These are phyloP conservation scores for Euphorbia celastroides DNA, from an alignment of 441 rosid genomes.

Conservation along the genomic window DNA sequence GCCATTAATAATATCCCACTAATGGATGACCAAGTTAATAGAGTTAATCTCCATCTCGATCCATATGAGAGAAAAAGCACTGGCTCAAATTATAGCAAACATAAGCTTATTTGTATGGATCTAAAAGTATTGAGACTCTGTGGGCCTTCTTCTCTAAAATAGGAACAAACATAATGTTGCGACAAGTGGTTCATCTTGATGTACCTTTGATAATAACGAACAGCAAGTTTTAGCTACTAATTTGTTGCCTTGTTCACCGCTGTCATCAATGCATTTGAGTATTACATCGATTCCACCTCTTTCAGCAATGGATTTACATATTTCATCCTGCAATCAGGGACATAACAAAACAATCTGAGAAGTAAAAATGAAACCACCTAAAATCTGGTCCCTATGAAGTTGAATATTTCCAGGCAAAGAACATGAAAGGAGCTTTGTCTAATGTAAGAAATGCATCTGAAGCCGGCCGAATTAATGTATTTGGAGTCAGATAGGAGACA, in stretches of 20 bases:
- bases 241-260: conserved; percentile 75
- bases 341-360: neutral
- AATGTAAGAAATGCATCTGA: neutral
- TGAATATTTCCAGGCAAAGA: neutral
- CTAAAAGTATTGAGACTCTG: neutral
- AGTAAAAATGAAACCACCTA: conserved; percentile 1
- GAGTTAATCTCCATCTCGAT: neutral
- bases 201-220: conserved; percentile 77
- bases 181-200: neutral
- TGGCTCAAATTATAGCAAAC: neutral
- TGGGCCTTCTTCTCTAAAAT: neutral
- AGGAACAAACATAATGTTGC: neutral
- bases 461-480: neutral
- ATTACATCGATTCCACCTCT: conserved; percentile 75
- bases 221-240: conserved; percentile 69
- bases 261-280: conserved; percentile 66
- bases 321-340: conserved; percentile 61
- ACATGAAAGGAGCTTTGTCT: neutral
- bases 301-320: conserved; percentile 85
- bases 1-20: neutral
- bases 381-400: neutral
- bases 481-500: neutral
- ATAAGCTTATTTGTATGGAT: neutral
- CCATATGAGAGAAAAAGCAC: neutral
- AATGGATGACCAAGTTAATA: neutral